A percentile compares a stretch with the other conserved stretches of the same genome.
These are phyloP conservation scores for Colletotrichum horii DNA, from an alignment of 2,329 filamentous ascomycete species.

Conservation along the genomic window DNA sequence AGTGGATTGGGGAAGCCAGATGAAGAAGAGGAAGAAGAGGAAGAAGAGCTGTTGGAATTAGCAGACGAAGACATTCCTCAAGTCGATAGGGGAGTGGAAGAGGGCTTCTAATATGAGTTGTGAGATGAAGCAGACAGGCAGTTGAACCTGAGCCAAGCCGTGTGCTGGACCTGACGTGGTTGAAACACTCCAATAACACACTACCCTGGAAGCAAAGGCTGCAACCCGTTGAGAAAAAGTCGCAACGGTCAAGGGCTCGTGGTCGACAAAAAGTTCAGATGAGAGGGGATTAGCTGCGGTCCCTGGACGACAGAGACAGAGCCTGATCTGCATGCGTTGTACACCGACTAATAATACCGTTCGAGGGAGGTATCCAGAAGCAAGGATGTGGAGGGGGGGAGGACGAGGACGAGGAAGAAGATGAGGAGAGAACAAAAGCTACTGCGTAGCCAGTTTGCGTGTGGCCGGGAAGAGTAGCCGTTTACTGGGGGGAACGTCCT, in stretches of 20 bases:
- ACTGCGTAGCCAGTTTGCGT: background rate
- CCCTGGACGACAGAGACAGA: background rate
- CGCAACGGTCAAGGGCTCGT: background rate
- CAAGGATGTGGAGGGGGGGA: background rate
- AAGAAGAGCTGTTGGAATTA: background rate
- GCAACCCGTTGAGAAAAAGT: background rate
- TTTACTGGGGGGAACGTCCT: background rate
- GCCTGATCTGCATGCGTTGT: background rate
- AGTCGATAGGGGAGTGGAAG: background rate
- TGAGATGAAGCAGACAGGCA: background rate
- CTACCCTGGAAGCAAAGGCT: background rate
- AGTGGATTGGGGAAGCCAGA: background rate
- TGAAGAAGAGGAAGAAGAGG: background rate
- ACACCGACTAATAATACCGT: background rate
- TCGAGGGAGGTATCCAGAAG: background rate
- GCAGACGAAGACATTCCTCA: background rate
- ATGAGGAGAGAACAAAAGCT: background rate
- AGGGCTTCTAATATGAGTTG: background rate
- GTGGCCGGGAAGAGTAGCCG: background rate
- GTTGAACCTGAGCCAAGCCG: background rate
- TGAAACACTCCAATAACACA: conserved; percentile 12
- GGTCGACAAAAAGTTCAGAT: conserved; percentile 2
- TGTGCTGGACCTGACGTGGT: background rate
- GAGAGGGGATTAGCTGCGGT: background rate
- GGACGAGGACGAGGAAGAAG: background rate